Base-by-base conservation (phyloP, 345 rosid genomes). In the Citrus medica region DNA sequence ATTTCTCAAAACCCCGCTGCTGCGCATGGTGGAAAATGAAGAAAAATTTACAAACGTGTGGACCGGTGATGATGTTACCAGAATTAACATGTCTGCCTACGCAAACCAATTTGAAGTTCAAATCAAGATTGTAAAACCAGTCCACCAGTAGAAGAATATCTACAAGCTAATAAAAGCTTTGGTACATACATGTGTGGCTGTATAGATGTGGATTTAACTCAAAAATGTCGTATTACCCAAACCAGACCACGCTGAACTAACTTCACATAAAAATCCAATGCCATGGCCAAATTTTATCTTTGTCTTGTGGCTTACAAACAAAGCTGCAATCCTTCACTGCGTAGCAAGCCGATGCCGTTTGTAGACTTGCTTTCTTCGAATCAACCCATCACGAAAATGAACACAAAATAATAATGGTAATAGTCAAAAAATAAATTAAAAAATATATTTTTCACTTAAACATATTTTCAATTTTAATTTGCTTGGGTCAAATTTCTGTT, bases 401-500 rank as follows among this genome's bases (percentile, higher is more conserved):
- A 13, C 22, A 4, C 2, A 4, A 42, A 38, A 10, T 1, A 27
- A 19, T 12, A 13, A 12, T 12, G 51, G 51, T 13, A 46, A 3
- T 46, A 13, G 13, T 4, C 3, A 46, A 2, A 0, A 42, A 12
- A 42, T 14, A 3, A 0, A 12, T 3, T 42, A 3, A 2, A 3
- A 30, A 32, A 32, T n/a, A n/a, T n/a, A n/a, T 46, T 46, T 3
- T 46, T 13, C 16, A 46, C 51, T 46, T 13, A 3, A 46, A 46
- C 17, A 22, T 0, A 19, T 0, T 65, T 65, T 35, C 8, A 13
- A 25, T 75, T 10, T 3, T 25, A 9, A 56, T 24, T 25, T 12
- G 1, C 14, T 46, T 14, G 10, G 24, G 66, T 77, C 53, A 71
- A 65, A 33, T 75, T 74, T 21, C 58, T 38, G 80, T n/a, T 76